These are phyloP conservation scores for Vigna reflexopilosa DNA, from an alignment of 306 rosid genomes.

Conservation along the genomic window DNA sequence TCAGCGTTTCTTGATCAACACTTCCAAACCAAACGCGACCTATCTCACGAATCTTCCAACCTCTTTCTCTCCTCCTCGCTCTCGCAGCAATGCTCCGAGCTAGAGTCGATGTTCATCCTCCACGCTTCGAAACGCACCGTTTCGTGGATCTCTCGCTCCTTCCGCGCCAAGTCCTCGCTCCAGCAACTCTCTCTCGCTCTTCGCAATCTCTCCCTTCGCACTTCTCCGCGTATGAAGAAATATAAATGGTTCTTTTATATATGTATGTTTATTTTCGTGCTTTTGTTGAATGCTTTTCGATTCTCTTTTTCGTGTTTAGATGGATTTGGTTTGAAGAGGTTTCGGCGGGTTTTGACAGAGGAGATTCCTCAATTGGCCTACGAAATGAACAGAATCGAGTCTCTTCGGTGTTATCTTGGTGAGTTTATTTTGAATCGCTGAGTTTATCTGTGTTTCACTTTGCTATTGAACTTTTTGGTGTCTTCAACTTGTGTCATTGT, in stretches of 20 bases:
- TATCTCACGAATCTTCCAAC: constrained; percentile 47
- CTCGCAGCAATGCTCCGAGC: constrained; percentile 49
- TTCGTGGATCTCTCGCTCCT: constrained; percentile 69
- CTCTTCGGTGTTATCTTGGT: constrained; percentile 68
- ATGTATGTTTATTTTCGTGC: not conserved
- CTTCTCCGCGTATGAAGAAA: constrained; percentile 47
- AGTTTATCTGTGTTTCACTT: not conserved
- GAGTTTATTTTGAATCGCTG: constrained; percentile 31
- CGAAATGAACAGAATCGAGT: constrained; percentile 57
- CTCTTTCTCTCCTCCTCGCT: constrained; percentile 47
- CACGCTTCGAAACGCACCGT: constrained; percentile 51
- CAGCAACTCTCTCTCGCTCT: constrained; percentile 48
- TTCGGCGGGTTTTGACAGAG: constrained; percentile 47
- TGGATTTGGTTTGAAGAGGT: constrained; percentile 61
- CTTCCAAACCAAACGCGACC: constrained; percentile 53
- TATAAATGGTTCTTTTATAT: not conserved
- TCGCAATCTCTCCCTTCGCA: constrained; percentile 62
- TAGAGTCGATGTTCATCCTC: constrained; percentile 47
- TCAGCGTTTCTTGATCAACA: constrained; percentile 57
- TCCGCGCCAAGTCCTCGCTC: constrained; percentile 51
- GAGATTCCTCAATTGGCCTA: constrained; percentile 66
- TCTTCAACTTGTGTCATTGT: not conserved
- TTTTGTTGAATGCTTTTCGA: not conserved
- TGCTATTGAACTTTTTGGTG: not conserved
- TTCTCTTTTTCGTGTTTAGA: constrained; percentile 31